Conservation (phyloP, 345 rosid genomes). For the Passiflora organensis region DNA sequence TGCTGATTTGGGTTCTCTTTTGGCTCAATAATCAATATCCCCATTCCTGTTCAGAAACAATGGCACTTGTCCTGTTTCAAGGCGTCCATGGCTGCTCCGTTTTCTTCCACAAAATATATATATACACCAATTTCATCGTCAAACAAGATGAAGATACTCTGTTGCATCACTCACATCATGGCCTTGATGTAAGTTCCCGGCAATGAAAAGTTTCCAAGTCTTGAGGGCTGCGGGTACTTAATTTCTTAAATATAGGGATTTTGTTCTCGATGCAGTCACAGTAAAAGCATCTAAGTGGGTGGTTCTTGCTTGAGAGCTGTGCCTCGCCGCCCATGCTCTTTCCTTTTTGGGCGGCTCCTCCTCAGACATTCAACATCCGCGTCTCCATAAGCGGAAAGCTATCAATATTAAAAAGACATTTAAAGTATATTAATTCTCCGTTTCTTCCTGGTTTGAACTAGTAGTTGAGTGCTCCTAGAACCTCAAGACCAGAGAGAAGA, state of each 20-base stretch:
- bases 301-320: not conserved
- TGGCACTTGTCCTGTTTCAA: constrained; percentile 33
- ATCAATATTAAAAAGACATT: not conserved
- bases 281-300: not conserved
- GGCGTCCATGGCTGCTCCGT: too few species aligned
- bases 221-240: too few species aligned
- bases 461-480: not conserved
- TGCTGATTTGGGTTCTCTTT: constrained; percentile 1
- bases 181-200: not conserved
- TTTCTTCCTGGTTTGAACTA: not conserved
- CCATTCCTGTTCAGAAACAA: constrained; percentile 28
- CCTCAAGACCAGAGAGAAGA: not conserved
- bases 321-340: constrained; percentile 24
- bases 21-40: constrained; percentile 6
- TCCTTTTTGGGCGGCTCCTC: constrained; percentile 20
- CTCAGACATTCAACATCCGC: constrained; percentile 10
- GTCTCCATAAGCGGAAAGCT: not conserved
- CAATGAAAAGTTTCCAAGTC: not conserved
- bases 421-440: not conserved
- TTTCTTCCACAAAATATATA: too few species aligned
- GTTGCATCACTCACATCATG: too few species aligned
- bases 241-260: too few species aligned
- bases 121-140: too few species aligned
- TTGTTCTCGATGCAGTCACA: not conserved
- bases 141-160: too few species aligned